Conservation (phyloP, 2,329 filamentous ascomycete genomes). For the Acephala macrosclerotiorum region DNA sequence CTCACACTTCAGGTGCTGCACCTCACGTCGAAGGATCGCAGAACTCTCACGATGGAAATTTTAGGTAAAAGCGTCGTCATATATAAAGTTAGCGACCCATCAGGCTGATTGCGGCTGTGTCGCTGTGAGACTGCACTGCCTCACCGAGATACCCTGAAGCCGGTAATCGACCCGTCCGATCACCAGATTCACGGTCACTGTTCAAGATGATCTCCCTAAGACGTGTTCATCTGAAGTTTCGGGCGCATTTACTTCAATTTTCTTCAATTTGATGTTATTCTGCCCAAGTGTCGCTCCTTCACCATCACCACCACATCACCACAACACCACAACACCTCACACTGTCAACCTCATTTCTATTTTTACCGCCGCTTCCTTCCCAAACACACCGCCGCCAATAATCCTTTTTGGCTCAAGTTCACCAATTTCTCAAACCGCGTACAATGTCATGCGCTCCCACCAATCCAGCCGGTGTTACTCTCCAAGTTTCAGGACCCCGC, state of each 20-base stretch:
- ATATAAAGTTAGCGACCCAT: conserved; percentile 16
- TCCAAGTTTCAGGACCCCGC: conserved; percentile 27
- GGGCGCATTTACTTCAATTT: background rate
- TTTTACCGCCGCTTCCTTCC: conserved; percentile 1
- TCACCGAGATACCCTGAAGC: conserved; percentile 23
- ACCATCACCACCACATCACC: background rate
- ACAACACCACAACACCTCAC: background rate
- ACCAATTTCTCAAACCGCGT: conserved; percentile 11
- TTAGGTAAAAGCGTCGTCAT: conserved; percentile 16
- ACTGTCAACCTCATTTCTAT: conserved; percentile 1
- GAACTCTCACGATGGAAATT: background rate
- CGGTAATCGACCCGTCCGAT: conserved; percentile 16
- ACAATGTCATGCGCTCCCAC: conserved; percentile 3
- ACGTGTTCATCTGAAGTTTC: conserved; percentile 22
- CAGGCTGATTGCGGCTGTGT: conserved; percentile 24
- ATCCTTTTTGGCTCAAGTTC: background rate
- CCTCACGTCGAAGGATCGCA: background rate
- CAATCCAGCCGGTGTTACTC: conserved; percentile 11
- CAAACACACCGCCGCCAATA: conserved; percentile 21
- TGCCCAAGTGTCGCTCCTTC: background rate
- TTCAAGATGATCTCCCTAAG: conserved; percentile 19
- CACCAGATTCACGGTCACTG: conserved; percentile 13
- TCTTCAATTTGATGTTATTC: background rate
- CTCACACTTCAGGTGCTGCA: background rate
- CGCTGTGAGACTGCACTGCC: conserved; percentile 23